Conservation (phyloP, 495 filamentous ascomycete genomes). For the Lasiosphaeria ovina region DNA sequence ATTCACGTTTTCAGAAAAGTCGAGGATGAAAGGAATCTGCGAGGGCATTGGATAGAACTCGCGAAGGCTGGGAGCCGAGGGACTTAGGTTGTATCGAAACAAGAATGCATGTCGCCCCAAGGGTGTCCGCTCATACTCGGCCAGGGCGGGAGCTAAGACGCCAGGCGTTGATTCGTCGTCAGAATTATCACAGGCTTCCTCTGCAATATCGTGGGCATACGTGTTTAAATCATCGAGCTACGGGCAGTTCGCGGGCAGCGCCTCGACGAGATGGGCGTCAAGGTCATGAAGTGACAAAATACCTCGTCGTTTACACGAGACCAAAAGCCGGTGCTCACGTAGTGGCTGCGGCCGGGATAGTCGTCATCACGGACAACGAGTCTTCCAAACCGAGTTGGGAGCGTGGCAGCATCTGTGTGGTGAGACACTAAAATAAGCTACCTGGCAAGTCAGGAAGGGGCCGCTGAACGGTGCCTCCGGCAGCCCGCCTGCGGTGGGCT, state of each 20-base stretch:
- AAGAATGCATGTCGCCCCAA: slow-evolving; percentile 55
- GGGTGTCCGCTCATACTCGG: slow-evolving; percentile 37
- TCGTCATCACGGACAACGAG: slow-evolving; percentile 37
- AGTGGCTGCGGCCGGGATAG: slow-evolving; percentile 34
- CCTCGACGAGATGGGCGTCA: background rate
- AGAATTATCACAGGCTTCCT: slow-evolving; percentile 38
- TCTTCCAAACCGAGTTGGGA: slow-evolving; percentile 5
- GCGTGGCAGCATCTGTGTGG: background rate
- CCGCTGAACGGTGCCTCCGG: no score
- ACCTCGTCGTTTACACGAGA: slow-evolving; percentile 55
- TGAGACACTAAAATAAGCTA: slow-evolving; percentile 24
- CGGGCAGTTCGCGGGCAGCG: background rate
- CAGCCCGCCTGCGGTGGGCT: no score
- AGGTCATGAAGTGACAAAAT: background rate
- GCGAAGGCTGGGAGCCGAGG: slow-evolving; percentile 32
- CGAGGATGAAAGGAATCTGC: slow-evolving; percentile 51
- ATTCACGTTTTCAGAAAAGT: slow-evolving; percentile 56
- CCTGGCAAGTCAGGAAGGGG: slow-evolving; percentile 14
- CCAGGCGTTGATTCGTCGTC: slow-evolving; percentile 36
- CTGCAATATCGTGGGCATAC: slow-evolving; percentile 32
- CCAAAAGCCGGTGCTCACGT: slow-evolving; percentile 55
- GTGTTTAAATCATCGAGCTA: slow-evolving; percentile 47
- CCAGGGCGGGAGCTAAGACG: slow-evolving; percentile 31
- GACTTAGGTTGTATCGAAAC: slow-evolving; percentile 46
- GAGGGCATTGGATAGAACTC: slow-evolving; percentile 52